phyloP scores from a whole-genome alignment of 129 eudicot species.

The Helichrysum umbraculigerum region DNA sequence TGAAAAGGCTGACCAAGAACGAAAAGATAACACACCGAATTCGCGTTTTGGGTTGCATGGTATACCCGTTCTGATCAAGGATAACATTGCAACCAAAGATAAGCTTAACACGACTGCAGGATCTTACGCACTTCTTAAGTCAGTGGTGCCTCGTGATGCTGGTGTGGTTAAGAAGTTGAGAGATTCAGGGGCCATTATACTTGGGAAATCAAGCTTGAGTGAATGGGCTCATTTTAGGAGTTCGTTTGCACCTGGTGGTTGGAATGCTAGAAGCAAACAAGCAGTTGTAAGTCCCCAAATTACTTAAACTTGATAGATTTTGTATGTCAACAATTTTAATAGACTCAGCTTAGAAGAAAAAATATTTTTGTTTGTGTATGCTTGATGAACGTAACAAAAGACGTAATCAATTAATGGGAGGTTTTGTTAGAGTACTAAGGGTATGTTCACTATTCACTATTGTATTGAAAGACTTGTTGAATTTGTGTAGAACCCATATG shows the following conservation, averaged over 20 bases:
- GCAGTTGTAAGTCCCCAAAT: constrained; percentile 49
- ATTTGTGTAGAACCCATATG: constrained; percentile 68
- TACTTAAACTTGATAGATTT: neutral
- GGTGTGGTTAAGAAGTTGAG: constrained; percentile 62
- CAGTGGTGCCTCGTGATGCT: constrained; percentile 57
- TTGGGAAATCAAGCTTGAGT: constrained; percentile 65
- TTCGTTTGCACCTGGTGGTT: constrained; percentile 25
- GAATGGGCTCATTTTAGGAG: constrained; percentile 44
- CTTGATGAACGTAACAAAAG: too few relatives aligned
- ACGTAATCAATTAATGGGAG: too few relatives aligned
- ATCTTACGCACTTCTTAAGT: constrained; percentile 51
- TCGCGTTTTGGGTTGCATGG: constrained; percentile 41
- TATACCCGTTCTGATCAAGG: constrained; percentile 62
- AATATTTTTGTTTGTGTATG: too few relatives aligned
- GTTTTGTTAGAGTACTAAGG: too few relatives aligned
- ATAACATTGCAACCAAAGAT: constrained; percentile 63
- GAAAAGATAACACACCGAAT: constrained; percentile 18
- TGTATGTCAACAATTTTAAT: too few relatives aligned
- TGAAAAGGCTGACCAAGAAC: constrained; percentile 46
- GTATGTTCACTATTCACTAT: too few relatives aligned
- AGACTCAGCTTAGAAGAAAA: too few relatives aligned
- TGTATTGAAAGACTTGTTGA: neutral
- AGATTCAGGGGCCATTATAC: too few relatives aligned
- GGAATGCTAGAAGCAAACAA: constrained; percentile 46
- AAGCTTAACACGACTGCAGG: constrained; percentile 68